Base-by-base conservation (phyloP, 371 early-diverging fungal species). In the Chytridium lagenaria region DNA sequence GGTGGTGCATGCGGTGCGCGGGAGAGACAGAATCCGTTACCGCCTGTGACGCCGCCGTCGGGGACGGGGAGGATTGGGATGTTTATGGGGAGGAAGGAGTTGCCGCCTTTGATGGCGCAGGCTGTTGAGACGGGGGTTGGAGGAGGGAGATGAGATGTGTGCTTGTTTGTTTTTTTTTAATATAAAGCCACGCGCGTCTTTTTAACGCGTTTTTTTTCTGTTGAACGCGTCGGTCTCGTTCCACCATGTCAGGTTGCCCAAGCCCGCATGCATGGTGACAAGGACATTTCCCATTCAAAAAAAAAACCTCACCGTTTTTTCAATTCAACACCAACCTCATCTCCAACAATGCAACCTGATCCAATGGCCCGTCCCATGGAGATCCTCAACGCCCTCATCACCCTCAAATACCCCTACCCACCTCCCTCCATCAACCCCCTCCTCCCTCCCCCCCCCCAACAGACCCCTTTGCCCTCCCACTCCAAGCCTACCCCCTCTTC, bases 371-470 rank as follows among this genome's bases (percentile, higher is more conserved):
- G 12, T 44, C 22, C 26, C 57, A 19, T 55, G 15, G 23, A 55
- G 57, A 10, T 30, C 5, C 7, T 26, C 57, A 10, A 15, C 57
- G 26, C 59, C 28, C 63, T 44, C 51, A 33, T 71, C 31, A 33
- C 37, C 61, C 64, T 71, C 64, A 30, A 59, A 26, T 71, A 71
- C 64, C 71, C 71, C 26, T 61, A 71, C 65, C 64, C 71, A 19
- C 71, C 63, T 22, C 71, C 71, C 10, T 50, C 57, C 49, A 39
- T 50, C 26, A 31, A 31, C 0, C 40, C 64, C 7, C 63, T 61
- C 38, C 40, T 44, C 16, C 59, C 44, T 63, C 34, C 51, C 71
- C 71, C 10, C 71, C 39, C 31, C 71, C 71, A 15, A 19, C 44
- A 30, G 15, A 28, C 12, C 71, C 71, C 38, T 52, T 71, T 50